A percentile compares a stretch with the other conserved stretches of the same genome.
Evolutionary conservation across 495 filamentous ascomycete species (phyloP).

Genomic region (Amniculicola lignicola): DNA sequence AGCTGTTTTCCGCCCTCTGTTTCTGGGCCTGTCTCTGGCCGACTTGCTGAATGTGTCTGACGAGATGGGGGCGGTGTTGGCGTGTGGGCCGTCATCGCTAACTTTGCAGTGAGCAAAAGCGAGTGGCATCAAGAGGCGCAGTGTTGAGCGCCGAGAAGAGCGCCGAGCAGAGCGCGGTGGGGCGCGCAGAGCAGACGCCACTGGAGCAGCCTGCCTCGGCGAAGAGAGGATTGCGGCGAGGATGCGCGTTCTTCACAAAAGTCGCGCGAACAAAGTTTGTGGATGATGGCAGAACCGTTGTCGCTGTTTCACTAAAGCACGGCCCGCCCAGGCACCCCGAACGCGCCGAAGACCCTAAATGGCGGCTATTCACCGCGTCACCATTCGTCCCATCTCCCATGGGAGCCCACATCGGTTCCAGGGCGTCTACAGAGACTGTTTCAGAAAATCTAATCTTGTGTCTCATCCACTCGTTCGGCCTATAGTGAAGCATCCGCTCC

Average conservation of each 20-base stretch:
- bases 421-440: constrained; percentile 1
- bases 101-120: neutral
- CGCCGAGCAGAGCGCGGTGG: no score
- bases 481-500: constrained; percentile 2
- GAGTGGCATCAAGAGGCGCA: neutral
- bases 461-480: constrained; percentile 23
- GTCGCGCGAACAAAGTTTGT: no score
- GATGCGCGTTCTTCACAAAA: no score
- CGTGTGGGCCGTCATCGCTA: constrained; percentile 12
- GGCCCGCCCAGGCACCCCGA: no score
- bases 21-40: no score
- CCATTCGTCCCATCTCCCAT: neutral
- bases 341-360: no score
- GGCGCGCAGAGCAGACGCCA: no score
- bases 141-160: neutral
- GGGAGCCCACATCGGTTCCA: constrained; percentile 4
- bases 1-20: no score
- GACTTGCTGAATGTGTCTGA: neutral
- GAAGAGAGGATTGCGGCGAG: no score
- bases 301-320: no score
- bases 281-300: no score
- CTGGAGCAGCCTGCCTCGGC: no score
- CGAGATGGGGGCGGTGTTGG: constrained; percentile 19
- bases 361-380: neutral
- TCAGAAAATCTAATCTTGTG: constrained; percentile 6